These are phyloP conservation scores for Sambucus nigra DNA, from an alignment of 129 eudicot species.

Conservation along the genomic window DNA sequence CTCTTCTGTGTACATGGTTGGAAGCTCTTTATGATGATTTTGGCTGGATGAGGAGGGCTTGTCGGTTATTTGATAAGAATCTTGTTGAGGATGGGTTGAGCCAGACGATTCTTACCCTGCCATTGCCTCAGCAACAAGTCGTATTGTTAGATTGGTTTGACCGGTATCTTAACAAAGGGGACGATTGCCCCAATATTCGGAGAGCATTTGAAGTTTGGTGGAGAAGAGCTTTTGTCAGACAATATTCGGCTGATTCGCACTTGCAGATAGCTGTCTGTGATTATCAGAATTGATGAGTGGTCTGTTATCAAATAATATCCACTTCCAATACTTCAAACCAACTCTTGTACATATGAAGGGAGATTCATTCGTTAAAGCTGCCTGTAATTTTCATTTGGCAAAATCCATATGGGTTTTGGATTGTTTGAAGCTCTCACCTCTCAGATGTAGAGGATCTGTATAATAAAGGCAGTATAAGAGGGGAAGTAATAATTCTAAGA, in stretches of 20 bases:
- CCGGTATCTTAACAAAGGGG: slow-evolving; percentile 79
- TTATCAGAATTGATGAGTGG: slow-evolving; percentile 41
- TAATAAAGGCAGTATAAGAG: neutral
- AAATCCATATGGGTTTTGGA: neutral
- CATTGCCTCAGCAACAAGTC: slow-evolving; percentile 57
- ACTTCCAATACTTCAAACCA: neutral
- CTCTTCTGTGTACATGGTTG: slow-evolving; percentile 76
- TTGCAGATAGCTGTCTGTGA: slow-evolving; percentile 76
- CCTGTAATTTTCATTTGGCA: neutral
- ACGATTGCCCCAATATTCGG: slow-evolving; percentile 87
- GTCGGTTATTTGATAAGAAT: slow-evolving; percentile 50
- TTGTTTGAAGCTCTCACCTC: neutral
- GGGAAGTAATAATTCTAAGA: neutral
- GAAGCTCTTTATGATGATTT: slow-evolving; percentile 87
- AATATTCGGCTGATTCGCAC: slow-evolving; percentile 45
- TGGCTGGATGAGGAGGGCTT: slow-evolving; percentile 73
- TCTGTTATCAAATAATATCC: neutral
- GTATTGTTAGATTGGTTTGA: slow-evolving; percentile 78
- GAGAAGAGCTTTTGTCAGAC: slow-evolving; percentile 81
- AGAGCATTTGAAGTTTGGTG: slow-evolving; percentile 94
- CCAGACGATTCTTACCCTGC: slow-evolving; percentile 71
- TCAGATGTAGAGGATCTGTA: neutral
- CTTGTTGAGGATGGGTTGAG: slow-evolving; percentile 72
- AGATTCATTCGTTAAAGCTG: neutral
- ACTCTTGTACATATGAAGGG: slow-evolving; percentile 11